These are phyloP conservation scores for Artemisia annua DNA, from an alignment of 129 eudicot species.

Conservation along the genomic window DNA sequence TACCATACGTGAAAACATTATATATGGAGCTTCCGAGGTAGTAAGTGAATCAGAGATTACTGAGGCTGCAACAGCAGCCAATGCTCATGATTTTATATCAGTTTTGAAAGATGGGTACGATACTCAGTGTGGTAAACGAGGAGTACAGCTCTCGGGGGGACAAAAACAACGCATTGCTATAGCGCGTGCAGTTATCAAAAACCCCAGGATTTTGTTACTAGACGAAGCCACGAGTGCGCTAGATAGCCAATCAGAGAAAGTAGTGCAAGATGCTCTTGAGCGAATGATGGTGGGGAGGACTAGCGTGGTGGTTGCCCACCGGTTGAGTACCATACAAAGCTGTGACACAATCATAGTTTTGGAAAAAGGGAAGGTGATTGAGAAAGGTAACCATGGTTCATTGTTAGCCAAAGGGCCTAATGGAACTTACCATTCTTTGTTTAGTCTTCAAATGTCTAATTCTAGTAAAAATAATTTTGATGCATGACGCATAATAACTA, in stretches of 20 bases:
- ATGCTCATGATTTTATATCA: too few relatives aligned
- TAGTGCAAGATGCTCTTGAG: slow-evolving; percentile 79
- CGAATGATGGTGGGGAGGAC: slow-evolving; percentile 80
- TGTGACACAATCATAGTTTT: slow-evolving; percentile 79
- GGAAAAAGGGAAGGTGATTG: slow-evolving; percentile 72
- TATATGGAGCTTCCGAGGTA: too few relatives aligned
- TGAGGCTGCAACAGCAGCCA: too few relatives aligned
- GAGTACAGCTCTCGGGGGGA: too few relatives aligned
- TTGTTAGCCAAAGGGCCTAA: slow-evolving; percentile 68
- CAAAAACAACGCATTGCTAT: too few relatives aligned
- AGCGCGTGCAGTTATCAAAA: too few relatives aligned
- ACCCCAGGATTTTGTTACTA: slow-evolving; percentile 50
- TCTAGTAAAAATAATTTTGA: neutral
- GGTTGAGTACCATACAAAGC: slow-evolving; percentile 67
- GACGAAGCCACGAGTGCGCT: slow-evolving; percentile 95
- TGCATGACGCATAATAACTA: neutral
- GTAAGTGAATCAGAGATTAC: too few relatives aligned
- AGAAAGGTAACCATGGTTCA: slow-evolving; percentile 68
- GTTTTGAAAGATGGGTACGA: too few relatives aligned
- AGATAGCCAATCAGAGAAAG: slow-evolving; percentile 85
- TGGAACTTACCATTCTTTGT: slow-evolving; percentile 67
- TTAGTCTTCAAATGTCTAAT: slow-evolving; percentile 64
- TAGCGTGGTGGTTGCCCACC: slow-evolving; percentile 83
- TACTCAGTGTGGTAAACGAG: too few relatives aligned
- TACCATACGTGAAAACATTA: too few relatives aligned